These are phyloP conservation scores for Neurospora sp. DNA, from an alignment of 495 filamentous ascomycete genomes.

Conservation along the genomic window DNA sequence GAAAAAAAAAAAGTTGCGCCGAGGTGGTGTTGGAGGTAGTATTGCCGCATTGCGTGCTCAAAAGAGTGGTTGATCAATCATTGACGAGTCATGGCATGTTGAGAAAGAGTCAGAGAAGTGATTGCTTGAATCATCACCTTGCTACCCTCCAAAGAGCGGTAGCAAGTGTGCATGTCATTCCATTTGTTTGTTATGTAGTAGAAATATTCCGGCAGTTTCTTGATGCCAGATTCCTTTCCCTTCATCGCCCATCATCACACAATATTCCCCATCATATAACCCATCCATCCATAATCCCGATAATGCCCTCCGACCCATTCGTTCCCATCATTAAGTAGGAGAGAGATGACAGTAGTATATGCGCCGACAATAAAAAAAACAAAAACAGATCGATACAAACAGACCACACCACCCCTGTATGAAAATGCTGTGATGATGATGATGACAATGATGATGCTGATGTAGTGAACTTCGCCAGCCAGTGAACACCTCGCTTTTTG, in stretches of 20 bases:
- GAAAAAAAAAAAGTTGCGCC: background rate
- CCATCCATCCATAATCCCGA: background rate
- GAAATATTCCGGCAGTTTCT: background rate
- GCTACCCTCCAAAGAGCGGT: background rate
- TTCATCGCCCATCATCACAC: background rate
- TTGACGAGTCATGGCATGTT: background rate
- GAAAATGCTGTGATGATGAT: background rate
- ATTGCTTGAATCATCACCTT: background rate
- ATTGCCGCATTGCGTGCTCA: background rate
- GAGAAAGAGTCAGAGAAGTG: background rate
- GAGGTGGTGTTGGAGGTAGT: background rate
- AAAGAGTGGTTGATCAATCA: background rate
- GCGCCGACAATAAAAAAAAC: background rate
- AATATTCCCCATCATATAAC: background rate
- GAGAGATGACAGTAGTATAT: background rate
- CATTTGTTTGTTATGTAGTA: background rate
- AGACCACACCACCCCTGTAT: background rate
- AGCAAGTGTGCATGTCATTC: background rate
- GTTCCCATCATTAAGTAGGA: background rate
- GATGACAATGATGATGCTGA: background rate
- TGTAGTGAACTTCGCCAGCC: background rate
- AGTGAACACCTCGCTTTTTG: background rate
- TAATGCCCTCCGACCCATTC: background rate
- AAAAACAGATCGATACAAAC: background rate
- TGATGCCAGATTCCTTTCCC: background rate